Evolutionary conservation across 2,329 filamentous ascomycete species (phyloP).

Genomic region (Arthrobotrys pseudoclavata): DNA sequence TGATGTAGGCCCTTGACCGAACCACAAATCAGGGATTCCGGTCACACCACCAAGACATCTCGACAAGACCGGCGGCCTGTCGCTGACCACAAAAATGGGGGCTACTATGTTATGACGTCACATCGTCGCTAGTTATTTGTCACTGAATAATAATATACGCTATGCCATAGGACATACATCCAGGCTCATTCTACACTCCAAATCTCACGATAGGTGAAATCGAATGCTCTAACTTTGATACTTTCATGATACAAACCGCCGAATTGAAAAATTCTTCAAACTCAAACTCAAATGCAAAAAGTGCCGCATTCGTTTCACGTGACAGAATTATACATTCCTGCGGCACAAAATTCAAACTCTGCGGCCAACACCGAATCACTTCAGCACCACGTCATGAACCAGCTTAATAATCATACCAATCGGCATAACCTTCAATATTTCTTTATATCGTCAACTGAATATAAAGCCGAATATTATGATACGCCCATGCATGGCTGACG

Average conservation of each 20-base stretch:
- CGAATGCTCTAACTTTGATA: too few relatives aligned
- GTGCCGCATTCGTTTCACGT: constrained; percentile 15
- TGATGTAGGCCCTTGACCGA: constrained; percentile 32
- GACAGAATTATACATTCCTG: not conserved
- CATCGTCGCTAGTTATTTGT: constrained; percentile 14
- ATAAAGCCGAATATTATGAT: not conserved
- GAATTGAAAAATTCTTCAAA: not conserved
- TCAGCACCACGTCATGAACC: constrained; percentile 26
- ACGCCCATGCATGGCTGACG: constrained; percentile 30
- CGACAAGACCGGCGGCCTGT: not conserved
- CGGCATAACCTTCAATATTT: not conserved
- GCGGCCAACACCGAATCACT: constrained; percentile 1
- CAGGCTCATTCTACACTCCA: not conserved
- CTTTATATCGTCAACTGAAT: not conserved
- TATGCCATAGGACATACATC: not conserved
- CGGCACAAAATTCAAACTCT: not conserved
- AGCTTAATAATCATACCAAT: constrained; percentile 6
- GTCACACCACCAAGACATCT: constrained; percentile 44
- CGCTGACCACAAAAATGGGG: constrained; percentile 1
- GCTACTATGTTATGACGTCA: constrained; percentile 5
- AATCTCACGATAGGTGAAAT: not conserved
- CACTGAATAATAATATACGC: not conserved
- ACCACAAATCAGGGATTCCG: constrained; percentile 47
- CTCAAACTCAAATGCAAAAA: constrained; percentile 1
- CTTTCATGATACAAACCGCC: not conserved